phyloP scores from a whole-genome alignment of 345 rosid species.

The Salix suchowensis region DNA sequence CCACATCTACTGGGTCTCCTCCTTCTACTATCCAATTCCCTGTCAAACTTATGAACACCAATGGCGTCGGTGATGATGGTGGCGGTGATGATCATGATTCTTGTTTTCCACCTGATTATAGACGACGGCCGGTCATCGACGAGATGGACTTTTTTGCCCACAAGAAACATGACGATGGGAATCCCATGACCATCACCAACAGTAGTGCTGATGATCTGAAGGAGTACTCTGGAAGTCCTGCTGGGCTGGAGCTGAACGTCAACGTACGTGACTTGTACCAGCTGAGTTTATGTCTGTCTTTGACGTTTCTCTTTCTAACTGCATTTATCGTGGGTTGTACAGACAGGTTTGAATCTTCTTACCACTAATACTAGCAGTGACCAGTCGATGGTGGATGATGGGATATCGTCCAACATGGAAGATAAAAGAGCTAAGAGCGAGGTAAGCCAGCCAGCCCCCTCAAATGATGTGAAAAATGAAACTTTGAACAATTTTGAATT shows the following conservation, averaged over 20 bases:
- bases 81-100: not conserved
- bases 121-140: slow-evolving; percentile 27
- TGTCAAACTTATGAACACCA: slow-evolving; percentile 23
- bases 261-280: slow-evolving; percentile 30
- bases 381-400: slow-evolving; percentile 59
- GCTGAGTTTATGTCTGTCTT: not conserved
- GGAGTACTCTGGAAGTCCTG: slow-evolving; percentile 4
- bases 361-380: slow-evolving; percentile 56
- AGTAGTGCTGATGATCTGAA: not conserved
- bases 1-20: slow-evolving; percentile 16
- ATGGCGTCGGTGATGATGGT: not conserved
- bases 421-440: slow-evolving; percentile 45
- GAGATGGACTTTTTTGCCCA: slow-evolving; percentile 59
- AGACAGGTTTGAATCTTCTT: slow-evolving; percentile 68
- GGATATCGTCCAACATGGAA: slow-evolving; percentile 46
- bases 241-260: slow-evolving; percentile 32
- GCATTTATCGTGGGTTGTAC: not conserved
- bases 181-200: not conserved
- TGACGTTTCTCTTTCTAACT: not conserved
- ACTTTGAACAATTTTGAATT: not conserved
- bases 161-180: slow-evolving; percentile 12
- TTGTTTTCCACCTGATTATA: slow-evolving; percentile 7
- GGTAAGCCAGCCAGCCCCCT: slow-evolving; percentile 23
- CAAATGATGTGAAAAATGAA: not conserved
- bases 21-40: slow-evolving; percentile 46